phyloP scores from a whole-genome alignment of 169 alveolate genomes.

The Perkinsus chesapeaki region DNA sequence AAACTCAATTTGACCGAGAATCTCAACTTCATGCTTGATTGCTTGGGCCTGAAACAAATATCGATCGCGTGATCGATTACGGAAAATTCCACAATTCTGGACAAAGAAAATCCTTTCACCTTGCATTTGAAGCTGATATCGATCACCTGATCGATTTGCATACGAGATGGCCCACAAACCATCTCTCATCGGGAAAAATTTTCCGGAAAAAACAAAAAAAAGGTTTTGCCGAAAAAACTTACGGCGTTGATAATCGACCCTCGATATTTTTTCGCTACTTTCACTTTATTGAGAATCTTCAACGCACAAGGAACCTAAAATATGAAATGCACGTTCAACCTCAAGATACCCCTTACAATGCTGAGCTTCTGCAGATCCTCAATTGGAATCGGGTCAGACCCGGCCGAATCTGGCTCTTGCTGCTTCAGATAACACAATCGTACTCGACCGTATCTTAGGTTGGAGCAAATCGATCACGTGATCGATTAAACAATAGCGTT shows the following conservation, averaged over 20 bases:
- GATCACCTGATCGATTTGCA: too few relatives aligned
- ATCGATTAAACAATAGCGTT: neutral
- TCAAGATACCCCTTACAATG: neutral
- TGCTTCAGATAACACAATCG: neutral
- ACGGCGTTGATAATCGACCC: neutral
- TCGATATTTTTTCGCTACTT: neutral
- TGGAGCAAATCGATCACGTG: neutral
- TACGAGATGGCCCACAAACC: too few relatives aligned
- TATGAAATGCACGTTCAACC: neutral
- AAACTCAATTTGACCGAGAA: neutral
- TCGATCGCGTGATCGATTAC: too few relatives aligned
- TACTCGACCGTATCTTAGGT: neutral
- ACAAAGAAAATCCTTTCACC: too few relatives aligned
- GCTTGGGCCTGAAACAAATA: neutral
- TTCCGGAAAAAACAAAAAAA: neutral
- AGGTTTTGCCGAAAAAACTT: neutral
- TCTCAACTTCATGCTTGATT: neutral
- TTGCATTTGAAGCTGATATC: too few relatives aligned
- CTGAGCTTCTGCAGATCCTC: neutral
- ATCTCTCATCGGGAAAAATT: too few relatives aligned
- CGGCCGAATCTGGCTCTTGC: neutral
- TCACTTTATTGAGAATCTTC: neutral
- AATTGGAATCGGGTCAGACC: neutral
- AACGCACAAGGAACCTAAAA: neutral
- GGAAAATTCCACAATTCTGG: too few relatives aligned